Percentiles rank a stretch among this genome's conserved stretches.
These are phyloP conservation scores for Ganoderma boninense DNA, from an alignment of 1,284 basidiomycete species.

Conservation along the genomic window DNA sequence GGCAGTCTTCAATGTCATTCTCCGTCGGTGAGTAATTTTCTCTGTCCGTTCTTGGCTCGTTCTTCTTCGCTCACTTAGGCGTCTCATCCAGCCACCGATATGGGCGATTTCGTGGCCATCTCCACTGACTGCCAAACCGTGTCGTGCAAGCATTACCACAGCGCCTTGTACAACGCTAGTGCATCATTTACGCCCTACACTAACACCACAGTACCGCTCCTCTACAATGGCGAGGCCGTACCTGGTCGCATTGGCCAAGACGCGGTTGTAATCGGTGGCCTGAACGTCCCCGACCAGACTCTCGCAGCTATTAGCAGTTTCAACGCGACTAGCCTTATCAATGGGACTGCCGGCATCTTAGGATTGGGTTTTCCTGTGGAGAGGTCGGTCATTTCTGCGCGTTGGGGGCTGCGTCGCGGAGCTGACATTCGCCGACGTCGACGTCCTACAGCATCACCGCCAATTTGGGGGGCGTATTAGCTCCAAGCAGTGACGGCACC, in stretches of 20 bases:
- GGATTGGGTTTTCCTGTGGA: not conserved
- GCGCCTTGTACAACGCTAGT: not conserved
- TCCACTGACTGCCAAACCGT: not conserved
- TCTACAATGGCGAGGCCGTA: not conserved
- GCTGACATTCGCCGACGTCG: not conserved
- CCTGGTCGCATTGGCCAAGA: not conserved
- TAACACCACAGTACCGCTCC: not conserved
- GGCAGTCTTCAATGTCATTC: not conserved
- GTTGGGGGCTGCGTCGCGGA: not conserved
- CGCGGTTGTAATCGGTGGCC: not conserved
- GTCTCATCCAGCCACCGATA: not conserved
- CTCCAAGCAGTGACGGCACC: not conserved
- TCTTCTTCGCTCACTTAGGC: not conserved
- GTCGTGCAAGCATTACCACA: not conserved
- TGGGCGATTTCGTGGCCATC: constrained; percentile 1
- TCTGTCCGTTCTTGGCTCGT: not conserved
- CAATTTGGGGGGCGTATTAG: not conserved
- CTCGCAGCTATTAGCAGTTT: not conserved
- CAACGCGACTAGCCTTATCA: not conserved
- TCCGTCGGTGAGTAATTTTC: not conserved
- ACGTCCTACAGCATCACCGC: not conserved
- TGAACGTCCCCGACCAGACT: not conserved
- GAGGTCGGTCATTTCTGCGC: not conserved
- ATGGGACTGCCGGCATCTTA: not conserved
- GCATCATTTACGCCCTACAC: not conserved